A percentile compares a stretch with the other conserved stretches of the same genome.
Conservation (phyloP, 805 yeast species). For the Priceomyces haplophilus region DNA sequence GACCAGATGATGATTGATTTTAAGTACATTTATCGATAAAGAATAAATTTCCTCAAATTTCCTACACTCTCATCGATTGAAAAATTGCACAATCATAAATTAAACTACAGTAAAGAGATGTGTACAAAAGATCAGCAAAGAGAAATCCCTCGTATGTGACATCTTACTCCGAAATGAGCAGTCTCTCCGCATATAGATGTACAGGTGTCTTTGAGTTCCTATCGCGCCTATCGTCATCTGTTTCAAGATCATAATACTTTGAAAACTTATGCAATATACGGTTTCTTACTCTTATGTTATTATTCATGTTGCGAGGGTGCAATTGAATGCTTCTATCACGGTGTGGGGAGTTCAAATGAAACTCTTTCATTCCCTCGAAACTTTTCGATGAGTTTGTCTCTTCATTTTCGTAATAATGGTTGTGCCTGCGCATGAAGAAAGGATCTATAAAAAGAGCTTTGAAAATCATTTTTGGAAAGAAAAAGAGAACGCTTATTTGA, state of each 20-base stretch:
- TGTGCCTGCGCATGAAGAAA: not conserved
- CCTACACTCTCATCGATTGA: too few relatives aligned
- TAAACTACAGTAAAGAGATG: too few relatives aligned
- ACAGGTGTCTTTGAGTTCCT: not conserved
- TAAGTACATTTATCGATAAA: too few relatives aligned
- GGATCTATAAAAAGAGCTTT: constrained; percentile 17
- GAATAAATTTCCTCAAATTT: too few relatives aligned
- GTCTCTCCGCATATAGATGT: not conserved
- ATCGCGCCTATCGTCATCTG: not conserved
- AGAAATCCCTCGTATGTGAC: too few relatives aligned
- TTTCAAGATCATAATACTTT: constrained; percentile 6
- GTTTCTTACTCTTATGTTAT: constrained; percentile 6
- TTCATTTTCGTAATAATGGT: not conserved
- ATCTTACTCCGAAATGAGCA: too few relatives aligned
- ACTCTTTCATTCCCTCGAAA: constrained; percentile 12
- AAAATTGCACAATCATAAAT: too few relatives aligned
- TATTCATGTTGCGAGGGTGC: constrained; percentile 16
- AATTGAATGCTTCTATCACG: constrained; percentile 6
- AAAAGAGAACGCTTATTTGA: constrained; percentile 14
- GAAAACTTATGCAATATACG: constrained; percentile 7
- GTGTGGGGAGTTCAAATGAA: constrained; percentile 8
- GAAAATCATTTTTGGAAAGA: constrained; percentile 20
- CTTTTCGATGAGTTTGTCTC: not conserved
- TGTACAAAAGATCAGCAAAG: too few relatives aligned
- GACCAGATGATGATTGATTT: too few relatives aligned